Conservation (phyloP, 495 filamentous ascomycete genomes). For the Aspergillus bertholletiae region DNA sequence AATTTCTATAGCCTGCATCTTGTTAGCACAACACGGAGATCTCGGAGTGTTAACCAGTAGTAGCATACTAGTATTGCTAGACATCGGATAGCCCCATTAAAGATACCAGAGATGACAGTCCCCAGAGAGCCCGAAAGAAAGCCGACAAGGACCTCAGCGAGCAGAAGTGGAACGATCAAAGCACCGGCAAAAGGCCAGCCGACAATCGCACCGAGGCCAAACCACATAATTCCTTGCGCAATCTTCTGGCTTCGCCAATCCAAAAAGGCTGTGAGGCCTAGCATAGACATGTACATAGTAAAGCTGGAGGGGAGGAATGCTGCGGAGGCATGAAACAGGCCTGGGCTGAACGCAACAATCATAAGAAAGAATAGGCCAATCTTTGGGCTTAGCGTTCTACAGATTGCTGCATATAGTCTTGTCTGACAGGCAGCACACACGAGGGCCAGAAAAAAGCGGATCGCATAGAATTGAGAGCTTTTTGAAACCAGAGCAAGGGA, state of each 20-base stretch:
- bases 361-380: conserved; percentile 82
- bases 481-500: conserved; percentile 58
- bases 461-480: conserved; percentile 77
- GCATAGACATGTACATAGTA: conserved; percentile 90
- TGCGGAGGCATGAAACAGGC: conserved; percentile 87
- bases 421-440: conserved; percentile 79
- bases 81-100: conserved; percentile 64
- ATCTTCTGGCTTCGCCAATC: conserved; percentile 75
- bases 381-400: conserved; percentile 66
- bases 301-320: conserved; percentile 92
- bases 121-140: conserved; percentile 53
- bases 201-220: conserved; percentile 80
- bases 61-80: conserved; percentile 66
- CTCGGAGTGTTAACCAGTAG: neutral
- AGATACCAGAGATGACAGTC: conserved; percentile 51
- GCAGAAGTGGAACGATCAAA: conserved; percentile 74
- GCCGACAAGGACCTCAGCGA: conserved; percentile 70
- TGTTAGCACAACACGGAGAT: conserved; percentile 18
- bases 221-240: conserved; percentile 83
- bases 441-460: conserved; percentile 70
- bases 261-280: conserved; percentile 85
- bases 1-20: conserved; percentile 51
- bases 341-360: conserved; percentile 71
- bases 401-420: conserved; percentile 71
- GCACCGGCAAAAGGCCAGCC: conserved; percentile 95